Evolutionary conservation across 1,139 yeast genomes (phyloP), one percentile per base, ranked within the genome.

Genomic region (Pichia sp.): DNA sequence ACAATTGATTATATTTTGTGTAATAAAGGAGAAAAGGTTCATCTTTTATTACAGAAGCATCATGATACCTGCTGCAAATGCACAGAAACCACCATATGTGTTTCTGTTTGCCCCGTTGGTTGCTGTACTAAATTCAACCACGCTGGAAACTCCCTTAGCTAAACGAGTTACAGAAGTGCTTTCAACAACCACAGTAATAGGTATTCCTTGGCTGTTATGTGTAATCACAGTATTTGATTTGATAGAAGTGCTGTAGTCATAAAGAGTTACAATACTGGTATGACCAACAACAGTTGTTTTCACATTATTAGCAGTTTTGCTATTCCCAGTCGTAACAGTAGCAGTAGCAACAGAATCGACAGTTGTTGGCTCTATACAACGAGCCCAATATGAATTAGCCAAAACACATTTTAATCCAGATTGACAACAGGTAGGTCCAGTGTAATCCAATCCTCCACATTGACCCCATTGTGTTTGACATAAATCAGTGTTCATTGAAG

Each of bases 381-480:
- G 54, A 3, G 64, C 63, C 65, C 65, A 61, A 41, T 59, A 54
- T 10, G 56, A 47, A 45, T 60, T 58, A 5, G 54, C 56, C 2
- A 58, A 49, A 4, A 50, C 53, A 51, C 69, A 66, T 25, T 50
- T 42, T 42, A 52, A 50, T 8, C 64, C 65, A 5, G 37, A 43
- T 43, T 54, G 59, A 47, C 69, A 66, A 43, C 66, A 61, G 6
- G 61, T 56, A 3, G 52, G 57, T 9, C 68, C 67, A 2, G 53
- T 44, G 39, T 50, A 63, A 34, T 51, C 62, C 1, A 34, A 39
- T 33, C 68, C 68, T 37, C 69, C 69, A 54, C 68, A 65, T 48
- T 64, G 66, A 8, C 49, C 62, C 55, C 64, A 62, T 4, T 55
- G 56, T 2, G 61, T 43, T 29, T 58, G 60, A 46, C 63, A 56